phyloP scores from a whole-genome alignment of 2,329 filamentous ascomycete species.

The Penicillium sp. region DNA sequence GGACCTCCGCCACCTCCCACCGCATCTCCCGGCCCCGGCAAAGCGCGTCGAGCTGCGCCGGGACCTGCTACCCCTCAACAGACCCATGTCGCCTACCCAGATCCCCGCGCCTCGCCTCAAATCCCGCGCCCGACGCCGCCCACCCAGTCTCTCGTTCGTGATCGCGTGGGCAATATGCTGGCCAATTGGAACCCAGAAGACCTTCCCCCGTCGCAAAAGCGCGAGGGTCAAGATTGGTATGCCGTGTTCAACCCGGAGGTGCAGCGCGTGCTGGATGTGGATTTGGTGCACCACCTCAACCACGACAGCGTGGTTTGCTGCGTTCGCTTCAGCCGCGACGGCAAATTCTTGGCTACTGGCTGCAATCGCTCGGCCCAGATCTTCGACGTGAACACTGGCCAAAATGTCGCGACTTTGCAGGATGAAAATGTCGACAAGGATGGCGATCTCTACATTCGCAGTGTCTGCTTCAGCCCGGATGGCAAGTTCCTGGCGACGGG shows the following conservation, averaged over 20 bases:
- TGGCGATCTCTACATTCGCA: slow-evolving; percentile 92
- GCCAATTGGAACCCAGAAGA: slow-evolving; percentile 83
- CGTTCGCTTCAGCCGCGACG: slow-evolving; percentile 91
- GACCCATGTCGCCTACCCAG: slow-evolving; percentile 80
- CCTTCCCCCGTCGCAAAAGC: slow-evolving; percentile 79
- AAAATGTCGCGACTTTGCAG: slow-evolving; percentile 83
- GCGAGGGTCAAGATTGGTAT: slow-evolving; percentile 87
- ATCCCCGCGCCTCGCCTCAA: slow-evolving; percentile 75
- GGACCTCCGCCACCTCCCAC: slow-evolving; percentile 76
- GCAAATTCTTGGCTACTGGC: slow-evolving; percentile 90
- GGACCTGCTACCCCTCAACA: slow-evolving; percentile 85
- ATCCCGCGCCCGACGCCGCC: slow-evolving; percentile 75
- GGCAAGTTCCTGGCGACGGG: slow-evolving; percentile 90
- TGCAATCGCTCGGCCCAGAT: slow-evolving; percentile 99
- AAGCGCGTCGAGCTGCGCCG: slow-evolving; percentile 59
- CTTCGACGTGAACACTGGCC: slow-evolving; percentile 82
- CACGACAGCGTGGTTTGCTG: slow-evolving; percentile 98
- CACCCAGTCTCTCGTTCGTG: slow-evolving; percentile 38
- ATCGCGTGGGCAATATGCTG: slow-evolving; percentile 61
- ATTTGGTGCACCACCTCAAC: slow-evolving; percentile 83
- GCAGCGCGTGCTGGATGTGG: slow-evolving; percentile 83
- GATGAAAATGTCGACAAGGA: slow-evolving; percentile 81
- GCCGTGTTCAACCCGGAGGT: slow-evolving; percentile 93
- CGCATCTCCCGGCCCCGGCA: slow-evolving; percentile 77
- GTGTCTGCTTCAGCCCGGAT: slow-evolving; percentile 97